Percentiles rank a stretch among this genome's conserved stretches.
Evolutionary conservation across 495 filamentous ascomycete species (phyloP).

Genomic region (Patellaria atrata): DNA sequence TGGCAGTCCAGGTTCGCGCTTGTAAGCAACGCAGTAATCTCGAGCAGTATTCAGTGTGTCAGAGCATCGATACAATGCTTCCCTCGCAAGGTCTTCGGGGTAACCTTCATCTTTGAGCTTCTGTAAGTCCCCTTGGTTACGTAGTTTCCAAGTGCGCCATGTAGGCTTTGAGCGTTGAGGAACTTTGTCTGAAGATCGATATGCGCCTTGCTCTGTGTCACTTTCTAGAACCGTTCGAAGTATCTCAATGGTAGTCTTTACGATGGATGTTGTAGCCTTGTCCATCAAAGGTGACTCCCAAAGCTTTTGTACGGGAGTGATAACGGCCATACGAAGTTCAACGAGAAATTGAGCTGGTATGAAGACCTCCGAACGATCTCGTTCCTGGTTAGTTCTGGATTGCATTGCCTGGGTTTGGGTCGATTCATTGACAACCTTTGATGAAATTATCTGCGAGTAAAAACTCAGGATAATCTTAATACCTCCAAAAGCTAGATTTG

Average conservation of each 20-base stretch:
- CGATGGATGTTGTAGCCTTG: slow-evolving; percentile 55
- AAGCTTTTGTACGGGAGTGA: slow-evolving; percentile 63
- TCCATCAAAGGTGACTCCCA: slow-evolving; percentile 77
- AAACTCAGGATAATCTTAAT: slow-evolving; percentile 76
- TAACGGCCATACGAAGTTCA: slow-evolving; percentile 66
- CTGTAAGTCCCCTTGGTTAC: slow-evolving; percentile 22
- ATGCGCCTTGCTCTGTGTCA: slow-evolving; percentile 56
- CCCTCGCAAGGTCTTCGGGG: slow-evolving; percentile 46
- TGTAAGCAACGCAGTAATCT: slow-evolving; percentile 60
- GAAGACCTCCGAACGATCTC: slow-evolving; percentile 50
- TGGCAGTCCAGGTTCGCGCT: slow-evolving; percentile 27
- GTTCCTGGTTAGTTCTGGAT: slow-evolving; percentile 37
- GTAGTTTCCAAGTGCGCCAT: slow-evolving; percentile 26
- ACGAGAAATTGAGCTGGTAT: slow-evolving; percentile 67
- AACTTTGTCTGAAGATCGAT: slow-evolving; percentile 42
- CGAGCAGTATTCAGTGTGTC: slow-evolving; percentile 42
- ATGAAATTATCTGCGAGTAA: slow-evolving; percentile 57
- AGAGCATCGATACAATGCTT: slow-evolving; percentile 72
- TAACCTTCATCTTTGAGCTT: slow-evolving; percentile 38
- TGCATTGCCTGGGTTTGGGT: slow-evolving; percentile 47
- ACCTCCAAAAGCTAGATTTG: slow-evolving; percentile 30
- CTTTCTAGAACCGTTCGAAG: slow-evolving; percentile 64
- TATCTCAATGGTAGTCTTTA: slow-evolving; percentile 72
- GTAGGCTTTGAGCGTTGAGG: slow-evolving; percentile 26
- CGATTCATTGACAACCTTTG: slow-evolving; percentile 67